Base-by-base conservation (phyloP, 441 rosid genomes). In the Sinapis alba region DNA sequence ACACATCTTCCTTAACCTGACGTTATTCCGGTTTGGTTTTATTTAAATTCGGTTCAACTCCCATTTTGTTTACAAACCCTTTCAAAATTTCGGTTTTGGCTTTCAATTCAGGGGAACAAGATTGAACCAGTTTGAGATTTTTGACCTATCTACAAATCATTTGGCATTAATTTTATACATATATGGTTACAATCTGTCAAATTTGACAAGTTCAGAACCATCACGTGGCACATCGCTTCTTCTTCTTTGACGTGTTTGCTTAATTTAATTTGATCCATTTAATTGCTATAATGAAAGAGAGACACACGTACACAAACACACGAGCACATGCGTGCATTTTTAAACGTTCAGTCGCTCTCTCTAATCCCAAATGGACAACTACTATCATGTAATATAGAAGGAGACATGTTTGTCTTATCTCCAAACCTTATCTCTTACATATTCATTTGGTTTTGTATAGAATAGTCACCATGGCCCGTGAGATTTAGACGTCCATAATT, bases 321-420 rank as follows among this genome's bases (percentile, higher is more conserved):
- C 69, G 73, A 75, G 47, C 73, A 68, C 69, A 75, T 75, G 73
- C 68, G 61, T 21, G 23, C 32, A 59, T 59, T 18, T 47, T 59
- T 59, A 21, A 67, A 45, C 30, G 68, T 3, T 23, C 3, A 50
- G 62, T 74, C 78, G 53, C 62, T 66, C 53, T 74, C 72, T 66
- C 60, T 66, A 23, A 60, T 32, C 62, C 34, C 66, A 53, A 8
- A 73, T 73, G 60, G 66, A 73, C 50, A 57, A 65, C 43, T 56
- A 65, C 43, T 56, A 67, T 74, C 67, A 15, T 66, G 68, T 30
- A 16, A 45, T 12, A 58, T 47, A 15, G 54, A 67, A 47, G 30
- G 8, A 16, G 68, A 67, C 78, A 59, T 60, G 43, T 61, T 68
- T 75, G 43, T 68, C 73, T 59, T 60, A 60, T 67, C 62, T 74